These are phyloP conservation scores for Strobilomyces confusus DNA, from an alignment of 768 basidiomycete species.

Conservation along the genomic window DNA sequence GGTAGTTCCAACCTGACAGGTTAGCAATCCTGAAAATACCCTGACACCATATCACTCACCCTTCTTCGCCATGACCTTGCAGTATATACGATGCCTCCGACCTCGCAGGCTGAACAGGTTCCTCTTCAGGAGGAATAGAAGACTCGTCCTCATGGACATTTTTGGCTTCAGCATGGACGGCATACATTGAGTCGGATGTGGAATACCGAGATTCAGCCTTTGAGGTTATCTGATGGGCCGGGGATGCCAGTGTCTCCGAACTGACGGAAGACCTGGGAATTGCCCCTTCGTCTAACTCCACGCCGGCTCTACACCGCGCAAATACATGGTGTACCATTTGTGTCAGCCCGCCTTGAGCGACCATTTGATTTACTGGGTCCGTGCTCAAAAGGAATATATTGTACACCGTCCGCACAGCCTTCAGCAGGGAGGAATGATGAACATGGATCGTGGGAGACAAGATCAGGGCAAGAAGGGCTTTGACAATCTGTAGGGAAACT, in stretches of 20 bases:
- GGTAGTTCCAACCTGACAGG: not conserved
- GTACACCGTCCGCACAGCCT: slow-evolving; percentile 96
- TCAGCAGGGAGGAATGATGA: slow-evolving; percentile 93
- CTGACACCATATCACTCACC: slow-evolving; percentile 17
- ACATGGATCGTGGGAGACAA: slow-evolving; percentile 84
- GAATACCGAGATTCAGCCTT: slow-evolving; percentile 8
- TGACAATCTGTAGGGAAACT: slow-evolving; percentile 95
- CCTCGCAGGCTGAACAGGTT: not conserved
- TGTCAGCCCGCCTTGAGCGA: slow-evolving; percentile 94
- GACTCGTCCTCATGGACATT: not conserved
- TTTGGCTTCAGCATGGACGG: not conserved
- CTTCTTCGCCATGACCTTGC: slow-evolving; percentile 11
- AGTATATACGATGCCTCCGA: not conserved
- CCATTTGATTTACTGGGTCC: slow-evolving; percentile 93
- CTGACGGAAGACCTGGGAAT: slow-evolving; percentile 18
- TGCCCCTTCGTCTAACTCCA: slow-evolving; percentile 16
- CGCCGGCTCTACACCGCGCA: slow-evolving; percentile 58
- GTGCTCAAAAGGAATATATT: slow-evolving; percentile 92
- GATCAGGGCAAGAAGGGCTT: slow-evolving; percentile 85
- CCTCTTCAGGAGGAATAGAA: slow-evolving; percentile 2
- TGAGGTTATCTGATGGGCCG: not conserved
- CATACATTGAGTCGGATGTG: not conserved
- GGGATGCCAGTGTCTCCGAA: slow-evolving; percentile 20
- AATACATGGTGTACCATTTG: slow-evolving; percentile 99
- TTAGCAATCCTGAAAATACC: slow-evolving; percentile 1